These are phyloP conservation scores for Acer yangbiense DNA, from an alignment of 345 rosid species.

Conservation along the genomic window DNA sequence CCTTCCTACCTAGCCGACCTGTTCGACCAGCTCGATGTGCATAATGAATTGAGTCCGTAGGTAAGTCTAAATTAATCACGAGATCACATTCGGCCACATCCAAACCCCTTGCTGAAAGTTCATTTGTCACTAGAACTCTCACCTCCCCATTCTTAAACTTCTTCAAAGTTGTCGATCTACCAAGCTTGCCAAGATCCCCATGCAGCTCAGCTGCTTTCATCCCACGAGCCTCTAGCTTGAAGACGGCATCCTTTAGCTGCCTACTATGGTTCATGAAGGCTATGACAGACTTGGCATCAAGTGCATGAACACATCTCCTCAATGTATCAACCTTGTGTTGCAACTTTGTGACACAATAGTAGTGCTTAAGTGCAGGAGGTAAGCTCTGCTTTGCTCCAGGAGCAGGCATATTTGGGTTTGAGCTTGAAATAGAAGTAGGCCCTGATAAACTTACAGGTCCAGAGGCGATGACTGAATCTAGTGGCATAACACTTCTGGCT, in stretches of 20 bases:
- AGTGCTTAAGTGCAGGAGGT: slow-evolving; percentile 85
- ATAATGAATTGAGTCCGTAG: slow-evolving; percentile 80
- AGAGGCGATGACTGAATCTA: slow-evolving; percentile 49
- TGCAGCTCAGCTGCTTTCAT: slow-evolving; percentile 81
- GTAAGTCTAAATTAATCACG: slow-evolving; percentile 87
- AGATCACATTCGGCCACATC: slow-evolving; percentile 92
- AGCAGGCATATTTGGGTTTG: slow-evolving; percentile 42
- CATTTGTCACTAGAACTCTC: slow-evolving; percentile 82
- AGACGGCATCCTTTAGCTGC: slow-evolving; percentile 90
- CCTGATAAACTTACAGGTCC: slow-evolving; percentile 45
- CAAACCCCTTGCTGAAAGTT: slow-evolving; percentile 93
- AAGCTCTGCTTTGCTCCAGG: slow-evolving; percentile 67
- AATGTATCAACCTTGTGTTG: slow-evolving; percentile 88
- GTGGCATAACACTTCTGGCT: slow-evolving; percentile 62
- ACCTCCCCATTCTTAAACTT: slow-evolving; percentile 87
- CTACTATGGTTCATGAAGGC: slow-evolving; percentile 89
- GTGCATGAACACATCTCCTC: slow-evolving; percentile 89
- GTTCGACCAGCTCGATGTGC: slow-evolving; percentile 95
- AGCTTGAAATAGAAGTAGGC: slow-evolving; percentile 38
- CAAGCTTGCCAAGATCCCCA: slow-evolving; percentile 95
- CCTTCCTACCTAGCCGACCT: slow-evolving; percentile 92
- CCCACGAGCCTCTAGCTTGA: slow-evolving; percentile 90
- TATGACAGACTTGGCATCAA: slow-evolving; percentile 78
- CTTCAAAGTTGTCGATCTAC: slow-evolving; percentile 75
- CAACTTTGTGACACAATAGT: slow-evolving; percentile 66